Evolutionary conservation across 179 eudicot species (phyloP), one percentile per base, ranked within the genome.

Genomic region (Carnegiea gigantea): DNA sequence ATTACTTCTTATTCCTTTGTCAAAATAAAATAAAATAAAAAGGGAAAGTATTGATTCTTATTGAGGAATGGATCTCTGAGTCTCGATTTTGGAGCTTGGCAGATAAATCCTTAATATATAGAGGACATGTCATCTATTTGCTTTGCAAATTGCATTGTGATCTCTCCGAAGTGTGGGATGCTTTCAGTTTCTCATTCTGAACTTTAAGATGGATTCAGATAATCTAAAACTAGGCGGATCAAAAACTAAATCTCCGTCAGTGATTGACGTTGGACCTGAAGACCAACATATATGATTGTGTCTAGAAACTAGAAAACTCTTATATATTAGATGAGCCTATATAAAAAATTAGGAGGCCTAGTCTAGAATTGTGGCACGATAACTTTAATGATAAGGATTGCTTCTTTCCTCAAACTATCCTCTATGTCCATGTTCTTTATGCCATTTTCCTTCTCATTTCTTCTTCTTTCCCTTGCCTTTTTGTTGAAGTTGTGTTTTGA

Each of bases 401-500:
- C 57, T 81, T 1, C 30, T 70, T 18, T 17, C 33, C 48, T 77
- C 77, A 60, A 76, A 14, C 1, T 26, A 18, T 40, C 36, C 67
- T 11, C n/a, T 15, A 21, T 54, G 46, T 54, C 12, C 26, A 40
- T 70, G 23, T 76, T 49, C 40, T 48, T 60, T 75, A 21, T 33
- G 9, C 40, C 14, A n/a, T 14, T 43, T 26, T 20, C 20, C 26
- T 68, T 43, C 23, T 30, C 11, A 18, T 57, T 67, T 23, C 14
- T 70, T 15, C 23, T 51, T 28, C 4, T 70, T 26, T 46, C 20
- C 75, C 44, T 48, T 33, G 21, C 43, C 72, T 18, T 38, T 40
- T 48, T 75, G 20, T 57, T 49, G 75, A 59, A 28, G 30, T 38
- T 70, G 62, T 57, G n/a, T 72, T 51, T 48, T 78, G 51, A 83